Evolutionary conservation across 257 asterid species (phyloP).

Genomic region (Agastache rugosa): DNA sequence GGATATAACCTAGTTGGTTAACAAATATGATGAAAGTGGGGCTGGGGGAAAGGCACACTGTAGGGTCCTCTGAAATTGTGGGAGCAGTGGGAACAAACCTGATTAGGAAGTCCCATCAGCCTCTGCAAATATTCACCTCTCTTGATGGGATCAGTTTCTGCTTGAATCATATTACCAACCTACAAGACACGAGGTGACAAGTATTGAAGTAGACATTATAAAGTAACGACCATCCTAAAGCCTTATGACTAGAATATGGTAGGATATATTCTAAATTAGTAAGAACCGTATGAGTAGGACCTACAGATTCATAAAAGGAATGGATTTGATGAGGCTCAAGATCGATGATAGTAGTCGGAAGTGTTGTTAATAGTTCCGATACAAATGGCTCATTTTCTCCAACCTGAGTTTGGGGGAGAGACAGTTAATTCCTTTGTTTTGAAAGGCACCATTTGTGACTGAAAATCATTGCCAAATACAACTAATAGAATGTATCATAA

Average conservation of each 20-base stretch:
- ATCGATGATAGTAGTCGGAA: constrained; percentile 82
- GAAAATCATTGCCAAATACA: constrained; percentile 24
- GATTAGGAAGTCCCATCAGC: constrained; percentile 96
- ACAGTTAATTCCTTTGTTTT: constrained; percentile 26
- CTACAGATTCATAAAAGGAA: constrained; percentile 93
- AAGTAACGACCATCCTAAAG: not conserved
- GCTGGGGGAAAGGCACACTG: constrained; percentile 12
- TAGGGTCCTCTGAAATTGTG: constrained; percentile 9
- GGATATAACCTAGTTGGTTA: not conserved
- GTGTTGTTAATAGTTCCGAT: constrained; percentile 83
- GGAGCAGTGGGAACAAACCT: constrained; percentile 52
- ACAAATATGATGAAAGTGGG: constrained; percentile 15
- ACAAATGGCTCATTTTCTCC: constrained; percentile 98
- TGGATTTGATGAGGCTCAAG: constrained; percentile 98
- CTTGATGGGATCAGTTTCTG: constrained; percentile 83
- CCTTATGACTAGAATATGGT: constrained; percentile 19
- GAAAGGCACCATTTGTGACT: constrained; percentile 12
- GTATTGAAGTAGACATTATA: not conserved
- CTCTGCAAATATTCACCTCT: constrained; percentile 87
- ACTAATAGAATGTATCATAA: constrained; percentile 28
- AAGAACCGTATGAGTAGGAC: constrained; percentile 36
- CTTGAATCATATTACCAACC: constrained; percentile 96
- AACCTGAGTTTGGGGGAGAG: constrained; percentile 55
- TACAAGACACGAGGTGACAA: constrained; percentile 36
- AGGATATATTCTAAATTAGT: not conserved